These are phyloP conservation scores for Zymoseptoria tritici DNA, from an alignment of 2,329 filamentous ascomycete genomes.

Conservation along the genomic window DNA sequence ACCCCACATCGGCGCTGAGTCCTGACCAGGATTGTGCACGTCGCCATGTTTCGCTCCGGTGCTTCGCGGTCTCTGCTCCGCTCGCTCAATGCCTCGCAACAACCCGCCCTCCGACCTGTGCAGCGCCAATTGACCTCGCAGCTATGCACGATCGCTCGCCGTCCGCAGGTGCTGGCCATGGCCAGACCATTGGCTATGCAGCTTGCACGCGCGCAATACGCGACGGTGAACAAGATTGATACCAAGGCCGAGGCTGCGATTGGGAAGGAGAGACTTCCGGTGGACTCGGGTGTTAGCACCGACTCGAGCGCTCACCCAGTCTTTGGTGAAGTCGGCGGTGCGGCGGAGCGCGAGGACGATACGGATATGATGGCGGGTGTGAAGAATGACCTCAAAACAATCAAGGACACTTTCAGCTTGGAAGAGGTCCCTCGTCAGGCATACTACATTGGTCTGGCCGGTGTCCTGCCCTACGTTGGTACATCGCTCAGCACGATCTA, in stretches of 20 bases:
- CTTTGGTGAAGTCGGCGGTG: constrained; percentile 32
- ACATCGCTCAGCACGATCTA: constrained; percentile 78
- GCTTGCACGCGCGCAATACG: constrained; percentile 14
- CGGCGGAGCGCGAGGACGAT: constrained; percentile 28
- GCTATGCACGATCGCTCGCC: constrained; percentile 35
- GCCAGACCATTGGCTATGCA: constrained; percentile 30
- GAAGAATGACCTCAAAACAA: constrained; percentile 35
- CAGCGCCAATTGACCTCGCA: constrained; percentile 35
- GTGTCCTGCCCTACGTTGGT: constrained; percentile 59
- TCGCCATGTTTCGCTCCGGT: constrained; percentile 38
- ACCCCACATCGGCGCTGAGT: not conserved
- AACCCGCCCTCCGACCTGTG: constrained; percentile 17
- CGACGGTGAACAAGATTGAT: constrained; percentile 43
- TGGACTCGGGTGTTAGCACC: constrained; percentile 53
- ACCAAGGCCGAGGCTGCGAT: constrained; percentile 50
- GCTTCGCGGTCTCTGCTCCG: constrained; percentile 36
- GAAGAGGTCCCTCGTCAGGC: constrained; percentile 40
- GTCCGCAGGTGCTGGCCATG: constrained; percentile 24
- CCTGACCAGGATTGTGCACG: not conserved
- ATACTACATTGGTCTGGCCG: constrained; percentile 45
- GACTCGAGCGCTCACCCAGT: constrained; percentile 45
- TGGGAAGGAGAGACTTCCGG: constrained; percentile 48
- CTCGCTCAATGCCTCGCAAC: constrained; percentile 27
- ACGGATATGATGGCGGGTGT: constrained; percentile 42
- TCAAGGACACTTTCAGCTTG: constrained; percentile 44